Evolutionary conservation across 768 basidiomycete species (phyloP).

Genomic region (Trametes cubensis): DNA sequence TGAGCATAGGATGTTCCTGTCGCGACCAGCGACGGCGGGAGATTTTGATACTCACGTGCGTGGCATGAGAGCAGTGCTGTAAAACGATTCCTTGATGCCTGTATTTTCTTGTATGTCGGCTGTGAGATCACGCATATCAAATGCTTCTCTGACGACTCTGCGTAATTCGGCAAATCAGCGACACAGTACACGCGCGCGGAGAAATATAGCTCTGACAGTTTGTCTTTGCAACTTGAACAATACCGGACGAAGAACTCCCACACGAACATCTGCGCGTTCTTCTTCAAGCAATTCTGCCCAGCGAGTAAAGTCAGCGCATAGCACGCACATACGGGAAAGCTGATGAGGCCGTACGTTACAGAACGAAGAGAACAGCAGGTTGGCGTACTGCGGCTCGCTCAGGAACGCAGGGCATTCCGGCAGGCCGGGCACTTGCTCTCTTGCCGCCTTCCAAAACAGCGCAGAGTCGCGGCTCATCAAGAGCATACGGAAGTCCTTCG

Average conservation of each 20-base stretch:
- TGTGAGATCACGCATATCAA: too few relatives aligned
- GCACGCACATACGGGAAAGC: too few relatives aligned
- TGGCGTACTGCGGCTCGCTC: conserved; percentile 21
- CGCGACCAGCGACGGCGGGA: not conserved
- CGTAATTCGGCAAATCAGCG: too few relatives aligned
- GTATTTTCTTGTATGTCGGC: not conserved
- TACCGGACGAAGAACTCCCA: conserved; percentile 10
- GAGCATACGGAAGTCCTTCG: conserved; percentile 6
- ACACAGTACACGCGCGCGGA: too few relatives aligned
- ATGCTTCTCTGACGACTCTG: too few relatives aligned
- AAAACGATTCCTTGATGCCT: not conserved
- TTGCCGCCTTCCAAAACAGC: not conserved
- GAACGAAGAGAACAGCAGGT: conserved; percentile 32
- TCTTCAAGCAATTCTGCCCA: conserved; percentile 10
- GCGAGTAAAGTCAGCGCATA: not conserved
- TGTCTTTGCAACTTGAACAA: conserved; percentile 3
- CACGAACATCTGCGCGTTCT: not conserved
- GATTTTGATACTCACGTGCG: not conserved
- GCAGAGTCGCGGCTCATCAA: conserved; percentile 13
- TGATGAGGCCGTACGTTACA: conserved; percentile 19
- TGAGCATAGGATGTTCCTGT: not conserved
- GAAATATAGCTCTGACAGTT: not conserved
- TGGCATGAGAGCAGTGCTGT: not conserved
- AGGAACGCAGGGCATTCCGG: conserved; percentile 16
- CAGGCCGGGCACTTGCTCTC: conserved; percentile 2